Conservation (phyloP, 495 filamentous ascomycete species). For the Podospora didyma region DNA sequence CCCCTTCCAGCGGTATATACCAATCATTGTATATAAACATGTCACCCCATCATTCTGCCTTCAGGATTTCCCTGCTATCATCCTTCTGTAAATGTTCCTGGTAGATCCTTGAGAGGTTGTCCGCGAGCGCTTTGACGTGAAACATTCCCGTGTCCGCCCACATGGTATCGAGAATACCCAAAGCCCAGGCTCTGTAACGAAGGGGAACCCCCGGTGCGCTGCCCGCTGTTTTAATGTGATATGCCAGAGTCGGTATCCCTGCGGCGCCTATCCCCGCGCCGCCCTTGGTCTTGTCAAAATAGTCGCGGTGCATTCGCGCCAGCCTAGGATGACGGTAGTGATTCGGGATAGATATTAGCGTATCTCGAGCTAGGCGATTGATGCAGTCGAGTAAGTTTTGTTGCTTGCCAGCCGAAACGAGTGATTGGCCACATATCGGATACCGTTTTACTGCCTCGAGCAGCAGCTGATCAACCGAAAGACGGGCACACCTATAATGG, state of each 20-base stretch:
- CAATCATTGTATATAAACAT: too few species aligned
- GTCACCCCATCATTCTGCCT: too few species aligned
- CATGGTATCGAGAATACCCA: conserved; percentile 34
- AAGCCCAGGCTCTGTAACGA: conserved; percentile 34
- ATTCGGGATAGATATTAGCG: conserved; percentile 37
- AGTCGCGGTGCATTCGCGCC: conserved; percentile 15
- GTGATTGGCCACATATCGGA: conserved; percentile 30
- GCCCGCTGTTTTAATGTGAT: conserved; percentile 38
- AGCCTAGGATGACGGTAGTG: conserved; percentile 44
- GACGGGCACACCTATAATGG: conserved; percentile 58
- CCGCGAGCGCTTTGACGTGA: conserved; percentile 33
- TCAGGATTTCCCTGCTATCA: too few species aligned
- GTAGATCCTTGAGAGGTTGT: conserved; percentile 22
- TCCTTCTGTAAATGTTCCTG: not conserved
- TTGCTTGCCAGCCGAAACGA: conserved; percentile 32
- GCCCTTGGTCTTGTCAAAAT: conserved; percentile 33
- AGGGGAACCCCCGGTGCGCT: conserved; percentile 38
- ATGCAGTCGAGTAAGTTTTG: conserved; percentile 28
- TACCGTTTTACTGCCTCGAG: conserved; percentile 26
- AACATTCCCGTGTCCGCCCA: conserved; percentile 46
- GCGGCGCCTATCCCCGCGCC: conserved; percentile 39
- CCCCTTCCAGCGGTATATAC: too few species aligned
- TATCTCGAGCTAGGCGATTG: conserved; percentile 34
- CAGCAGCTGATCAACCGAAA: conserved; percentile 54
- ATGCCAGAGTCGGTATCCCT: conserved; percentile 38